A percentile compares a stretch with the other conserved stretches of the same genome.
Conservation (phyloP, 345 rosid species). For the Gossypium stocksii region DNA sequence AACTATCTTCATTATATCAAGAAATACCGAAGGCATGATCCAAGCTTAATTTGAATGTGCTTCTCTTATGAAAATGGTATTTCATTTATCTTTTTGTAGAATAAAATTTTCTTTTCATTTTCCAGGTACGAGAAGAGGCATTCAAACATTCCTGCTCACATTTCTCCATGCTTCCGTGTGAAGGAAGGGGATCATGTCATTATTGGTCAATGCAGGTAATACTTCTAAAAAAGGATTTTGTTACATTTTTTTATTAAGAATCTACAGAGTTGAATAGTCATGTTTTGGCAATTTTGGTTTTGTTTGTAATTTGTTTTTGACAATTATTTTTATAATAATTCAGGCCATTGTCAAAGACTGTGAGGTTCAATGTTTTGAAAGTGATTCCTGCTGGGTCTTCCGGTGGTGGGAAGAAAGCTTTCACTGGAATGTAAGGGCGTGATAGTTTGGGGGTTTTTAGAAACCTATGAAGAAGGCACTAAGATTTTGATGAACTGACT, state of each 20-base stretch:
- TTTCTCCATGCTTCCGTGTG: conserved; percentile 18
- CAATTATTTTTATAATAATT: background rate
- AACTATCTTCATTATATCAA: conserved; percentile 16
- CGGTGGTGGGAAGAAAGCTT: conserved; percentile 62
- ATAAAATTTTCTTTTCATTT: background rate
- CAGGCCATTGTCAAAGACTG: conserved; percentile 56
- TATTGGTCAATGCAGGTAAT: background rate
- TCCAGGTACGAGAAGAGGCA: conserved; percentile 18
- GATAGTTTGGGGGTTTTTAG: background rate
- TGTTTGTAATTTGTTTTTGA: background rate
- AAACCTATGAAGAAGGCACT: background rate
- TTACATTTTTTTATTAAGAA: background rate
- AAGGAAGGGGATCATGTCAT: background rate
- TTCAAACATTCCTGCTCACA: conserved; percentile 17
- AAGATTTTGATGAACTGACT: background rate
- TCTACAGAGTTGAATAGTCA: background rate
- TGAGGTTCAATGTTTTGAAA: conserved; percentile 69
- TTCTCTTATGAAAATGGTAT: background rate
- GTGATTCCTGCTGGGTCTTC: conserved; percentile 78
- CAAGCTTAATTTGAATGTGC: background rate
- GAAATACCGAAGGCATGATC: conserved; percentile 18
- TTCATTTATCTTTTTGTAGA: too few species aligned
- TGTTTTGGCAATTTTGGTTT: background rate
- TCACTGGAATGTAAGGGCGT: conserved; percentile 41
- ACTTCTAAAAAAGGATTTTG: background rate